These are phyloP conservation scores for Skeletonema costatum DNA, from an alignment of 108 stramenopile species.

Conservation along the genomic window DNA sequence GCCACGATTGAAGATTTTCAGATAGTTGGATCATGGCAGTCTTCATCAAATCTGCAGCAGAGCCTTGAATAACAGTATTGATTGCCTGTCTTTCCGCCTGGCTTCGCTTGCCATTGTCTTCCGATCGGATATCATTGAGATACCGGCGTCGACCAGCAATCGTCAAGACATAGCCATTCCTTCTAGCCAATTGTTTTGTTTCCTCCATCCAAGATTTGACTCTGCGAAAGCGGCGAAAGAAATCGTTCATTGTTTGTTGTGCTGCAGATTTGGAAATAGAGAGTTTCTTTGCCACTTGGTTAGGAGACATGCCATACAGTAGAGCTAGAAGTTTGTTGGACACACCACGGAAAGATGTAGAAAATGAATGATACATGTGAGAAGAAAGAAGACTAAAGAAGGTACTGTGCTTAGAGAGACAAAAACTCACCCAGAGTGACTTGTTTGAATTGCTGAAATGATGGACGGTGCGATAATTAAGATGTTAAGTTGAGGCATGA, in stretches of 20 bases:
- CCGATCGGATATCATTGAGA: slow-evolving; percentile 50
- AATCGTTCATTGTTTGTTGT: slow-evolving; percentile 40
- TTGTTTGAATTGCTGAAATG: slow-evolving; percentile 49
- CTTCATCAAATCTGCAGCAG: slow-evolving; percentile 67
- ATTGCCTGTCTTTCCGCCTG: slow-evolving; percentile 72
- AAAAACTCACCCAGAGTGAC: slow-evolving; percentile 29
- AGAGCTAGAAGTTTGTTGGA: slow-evolving; percentile 17
- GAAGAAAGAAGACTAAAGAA: no score
- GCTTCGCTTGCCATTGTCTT: slow-evolving; percentile 30
- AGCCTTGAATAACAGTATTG: slow-evolving; percentile 70
- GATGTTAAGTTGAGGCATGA: not conserved
- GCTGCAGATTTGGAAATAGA: slow-evolving; percentile 39
- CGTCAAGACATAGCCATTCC: slow-evolving; percentile 37
- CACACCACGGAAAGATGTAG: no score
- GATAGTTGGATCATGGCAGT: slow-evolving; percentile 58
- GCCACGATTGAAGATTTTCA: slow-evolving; percentile 32
- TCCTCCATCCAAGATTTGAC: slow-evolving; percentile 50
- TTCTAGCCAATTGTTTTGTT: slow-evolving; percentile 24
- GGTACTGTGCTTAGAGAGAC: no score
- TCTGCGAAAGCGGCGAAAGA: slow-evolving; percentile 50
- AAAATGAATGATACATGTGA: no score
- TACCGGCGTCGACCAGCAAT: slow-evolving; percentile 48
- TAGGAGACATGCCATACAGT: slow-evolving; percentile 62
- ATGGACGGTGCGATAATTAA: not conserved
- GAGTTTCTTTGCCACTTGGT: slow-evolving; percentile 56